Conservation (phyloP, 148 eudicot genomes). For the Vaccinium vitisidaea region DNA sequence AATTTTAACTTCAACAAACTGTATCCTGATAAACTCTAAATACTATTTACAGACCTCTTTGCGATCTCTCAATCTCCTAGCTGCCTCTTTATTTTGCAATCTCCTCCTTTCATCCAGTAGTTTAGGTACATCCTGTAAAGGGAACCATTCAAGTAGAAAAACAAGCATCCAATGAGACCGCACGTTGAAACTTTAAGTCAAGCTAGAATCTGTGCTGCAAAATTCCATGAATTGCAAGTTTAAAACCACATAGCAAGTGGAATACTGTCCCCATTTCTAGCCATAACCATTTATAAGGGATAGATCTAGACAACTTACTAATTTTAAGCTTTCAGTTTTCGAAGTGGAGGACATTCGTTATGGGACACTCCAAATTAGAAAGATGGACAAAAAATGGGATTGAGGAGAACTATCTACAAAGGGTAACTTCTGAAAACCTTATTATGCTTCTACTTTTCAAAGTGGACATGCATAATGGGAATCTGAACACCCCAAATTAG, state of each 20-base stretch:
- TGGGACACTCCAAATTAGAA: neutral
- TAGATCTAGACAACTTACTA: neutral
- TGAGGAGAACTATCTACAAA: neutral
- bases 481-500: neutral
- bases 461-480: neutral
- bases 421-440: neutral
- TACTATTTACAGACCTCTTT: neutral
- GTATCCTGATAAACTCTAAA: neutral
- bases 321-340: neutral
- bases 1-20: neutral
- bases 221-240: conserved; percentile 1
- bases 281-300: neutral
- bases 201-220: neutral
- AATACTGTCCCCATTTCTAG: neutral
- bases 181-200: neutral
- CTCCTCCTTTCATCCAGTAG: neutral
- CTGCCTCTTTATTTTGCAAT: conserved; percentile 1
- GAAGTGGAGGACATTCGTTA: neutral
- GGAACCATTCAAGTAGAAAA: neutral
- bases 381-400: neutral
- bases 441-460: neutral
- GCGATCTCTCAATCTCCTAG: conserved; percentile 1
- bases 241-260: neutral
- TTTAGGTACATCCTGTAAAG: neutral
- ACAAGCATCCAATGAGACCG: neutral